Conservation (phyloP, 2,329 filamentous ascomycete species). For the Pseudocercospora fuligena region DNA sequence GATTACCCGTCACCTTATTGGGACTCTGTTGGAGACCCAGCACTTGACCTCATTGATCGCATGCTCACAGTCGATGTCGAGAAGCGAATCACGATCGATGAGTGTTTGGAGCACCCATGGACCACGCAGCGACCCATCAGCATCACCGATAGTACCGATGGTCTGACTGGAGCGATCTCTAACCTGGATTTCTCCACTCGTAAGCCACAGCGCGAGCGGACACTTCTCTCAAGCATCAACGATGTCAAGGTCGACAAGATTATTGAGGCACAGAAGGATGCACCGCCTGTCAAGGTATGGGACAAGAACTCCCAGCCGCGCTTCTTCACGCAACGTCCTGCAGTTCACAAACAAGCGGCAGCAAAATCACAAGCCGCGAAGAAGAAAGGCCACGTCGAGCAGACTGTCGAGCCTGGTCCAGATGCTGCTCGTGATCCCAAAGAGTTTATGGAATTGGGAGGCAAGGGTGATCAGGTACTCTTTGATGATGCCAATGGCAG, state of each 20-base stretch:
- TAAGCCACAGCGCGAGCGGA: constrained; percentile 80
- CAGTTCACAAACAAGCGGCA: constrained; percentile 23
- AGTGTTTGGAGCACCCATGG: constrained; percentile 93
- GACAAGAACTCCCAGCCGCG: constrained; percentile 68
- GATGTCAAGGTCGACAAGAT: constrained; percentile 68
- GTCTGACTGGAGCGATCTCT: constrained; percentile 83
- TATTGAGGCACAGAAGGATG: constrained; percentile 59
- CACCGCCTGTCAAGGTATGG: constrained; percentile 72
- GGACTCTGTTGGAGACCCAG: constrained; percentile 84
- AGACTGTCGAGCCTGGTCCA: constrained; percentile 67
- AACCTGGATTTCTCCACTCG: constrained; percentile 82
- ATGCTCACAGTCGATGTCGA: constrained; percentile 92
- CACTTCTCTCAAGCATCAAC: constrained; percentile 81
- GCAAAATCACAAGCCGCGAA: constrained; percentile 34
- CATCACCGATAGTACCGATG: constrained; percentile 82
- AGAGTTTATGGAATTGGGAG: constrained; percentile 85
- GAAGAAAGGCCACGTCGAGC: constrained; percentile 46
- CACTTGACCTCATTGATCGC: constrained; percentile 87
- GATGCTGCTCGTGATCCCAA: constrained; percentile 68
- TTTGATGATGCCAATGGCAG: constrained; percentile 65
- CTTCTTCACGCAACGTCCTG: constrained; percentile 32
- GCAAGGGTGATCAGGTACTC: constrained; percentile 79
- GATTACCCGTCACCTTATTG: constrained; percentile 97
- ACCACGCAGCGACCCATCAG: constrained; percentile 56
- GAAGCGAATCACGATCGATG: constrained; percentile 82